These are phyloP conservation scores for Leptomonas seymouri DNA, from an alignment of 208 protist species.

Conservation along the genomic window DNA sequence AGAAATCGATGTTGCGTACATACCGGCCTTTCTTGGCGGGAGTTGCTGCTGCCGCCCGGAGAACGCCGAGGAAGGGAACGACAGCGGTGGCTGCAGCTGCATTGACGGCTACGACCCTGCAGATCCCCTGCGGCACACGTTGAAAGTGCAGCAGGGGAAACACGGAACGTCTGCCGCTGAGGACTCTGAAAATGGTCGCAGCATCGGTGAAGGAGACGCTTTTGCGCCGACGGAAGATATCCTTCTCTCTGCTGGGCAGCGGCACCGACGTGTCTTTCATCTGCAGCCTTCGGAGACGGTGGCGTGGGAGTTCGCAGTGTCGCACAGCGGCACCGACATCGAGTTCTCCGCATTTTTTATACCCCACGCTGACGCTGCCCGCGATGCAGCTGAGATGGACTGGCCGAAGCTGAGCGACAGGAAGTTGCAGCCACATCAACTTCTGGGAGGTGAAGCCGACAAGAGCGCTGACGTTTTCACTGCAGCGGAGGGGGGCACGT, in stretches of 20 bases:
- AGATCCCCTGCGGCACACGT: constrained; percentile 10
- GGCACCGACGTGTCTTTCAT: constrained; percentile 29
- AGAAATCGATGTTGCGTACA: constrained; percentile 42
- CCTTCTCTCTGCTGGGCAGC: constrained; percentile 13
- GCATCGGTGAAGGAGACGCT: constrained; percentile 19
- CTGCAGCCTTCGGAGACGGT: constrained; percentile 41
- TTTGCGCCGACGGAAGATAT: constrained; percentile 28
- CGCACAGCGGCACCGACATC: constrained; percentile 23
- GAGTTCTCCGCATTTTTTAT: constrained; percentile 47
- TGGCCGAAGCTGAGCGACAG: constrained; percentile 4
- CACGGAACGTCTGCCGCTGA: neutral
- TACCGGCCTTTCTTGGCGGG: constrained; percentile 50
- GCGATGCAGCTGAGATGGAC: neutral
- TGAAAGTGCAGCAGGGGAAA: constrained; percentile 2
- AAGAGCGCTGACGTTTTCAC: constrained; percentile 33
- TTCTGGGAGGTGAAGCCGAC: neutral
- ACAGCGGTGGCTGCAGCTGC: constrained; percentile 1
- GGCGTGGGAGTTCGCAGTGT: constrained; percentile 63
- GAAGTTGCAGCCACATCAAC: constrained; percentile 4
- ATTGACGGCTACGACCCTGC: constrained; percentile 19
- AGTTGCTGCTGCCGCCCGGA: constrained; percentile 30
- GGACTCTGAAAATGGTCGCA: neutral
- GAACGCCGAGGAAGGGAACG: constrained; percentile 4
- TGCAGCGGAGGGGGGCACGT: constrained; percentile 38
- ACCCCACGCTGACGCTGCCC: neutral